Evolutionary conservation across 192 early-diverging fungal species (phyloP), one percentile per base, ranked within the genome.

Genomic region (Martensiomyces pterosporus): DNA sequence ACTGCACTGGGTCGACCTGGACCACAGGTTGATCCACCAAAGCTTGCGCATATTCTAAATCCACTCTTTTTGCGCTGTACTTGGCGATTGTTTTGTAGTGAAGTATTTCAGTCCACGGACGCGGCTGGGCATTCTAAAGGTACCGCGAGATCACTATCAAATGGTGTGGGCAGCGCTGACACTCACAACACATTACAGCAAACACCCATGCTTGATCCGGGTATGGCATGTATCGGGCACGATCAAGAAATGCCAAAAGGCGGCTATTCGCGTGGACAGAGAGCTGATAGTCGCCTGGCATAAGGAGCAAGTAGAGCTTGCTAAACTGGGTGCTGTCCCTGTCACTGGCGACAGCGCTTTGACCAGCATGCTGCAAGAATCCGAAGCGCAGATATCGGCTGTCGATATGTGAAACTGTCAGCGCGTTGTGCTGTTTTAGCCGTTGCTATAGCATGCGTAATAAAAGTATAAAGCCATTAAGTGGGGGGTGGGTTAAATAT

Each of bases 171-270:
- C 61, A 13, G 39, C 61, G 7, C 42, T 72, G 10, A 43, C 44
- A 15, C 49, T 57, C 10, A 43, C 42, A 9, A 60, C 56, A 4
- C 57, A 57, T 14, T 37, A 52, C 5, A 55, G 33, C 39, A 64
- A 60, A 42, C 15, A 47, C 21, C 47, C 39, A 25, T 72, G 57
- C 10, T 24, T 41, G 9, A 33, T 64, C 1, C 60, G 68, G 16
- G 49, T 72, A 4, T 49, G 52, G 35, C 68, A 72, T 39, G 53
- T 64, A 9, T 64, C 68, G 12, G 68, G 68, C 3, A 72, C 68
- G 2, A 72, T 72, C 26, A 72, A 72, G 49, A 72, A 64, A 24
- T 72, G 68, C 49, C 68, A 72, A 40, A 46, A 38, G 14, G 52
- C 68, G 9, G 53, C 68, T 9, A 64, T 72, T 18, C 51, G 49